phyloP scores from a whole-genome alignment of 106 monocot species.

The Allium fistulosum region DNA sequence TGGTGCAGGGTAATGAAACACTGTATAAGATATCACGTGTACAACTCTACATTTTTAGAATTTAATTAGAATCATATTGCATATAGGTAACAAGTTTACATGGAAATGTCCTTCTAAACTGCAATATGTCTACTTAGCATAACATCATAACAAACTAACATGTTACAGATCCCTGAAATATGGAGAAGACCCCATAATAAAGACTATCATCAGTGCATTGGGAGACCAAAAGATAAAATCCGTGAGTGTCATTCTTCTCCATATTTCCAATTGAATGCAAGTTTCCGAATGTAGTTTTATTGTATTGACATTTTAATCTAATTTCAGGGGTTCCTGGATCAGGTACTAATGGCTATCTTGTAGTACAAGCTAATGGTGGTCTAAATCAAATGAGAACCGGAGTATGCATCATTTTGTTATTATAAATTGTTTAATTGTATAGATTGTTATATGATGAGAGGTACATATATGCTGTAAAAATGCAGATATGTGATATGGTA shows the following conservation, averaged over 20 bases:
- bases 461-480: background rate
- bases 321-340: slow-evolving; percentile 9
- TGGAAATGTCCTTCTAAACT: background rate
- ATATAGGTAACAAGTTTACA: background rate
- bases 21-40: background rate
- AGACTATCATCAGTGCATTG: slow-evolving; percentile 36
- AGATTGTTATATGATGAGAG: background rate
- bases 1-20: background rate
- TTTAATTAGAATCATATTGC: background rate
- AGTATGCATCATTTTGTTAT: slow-evolving; percentile 22
- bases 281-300: background rate
- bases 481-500: slow-evolving; percentile 33
- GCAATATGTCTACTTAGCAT: background rate
- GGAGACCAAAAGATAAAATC: slow-evolving; percentile 28
- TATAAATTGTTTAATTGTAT: background rate
- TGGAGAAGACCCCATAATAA: slow-evolving; percentile 30
- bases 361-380: slow-evolving; percentile 82
- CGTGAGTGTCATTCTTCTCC: slow-evolving; percentile 15
- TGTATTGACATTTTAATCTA: background rate
- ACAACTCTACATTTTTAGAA: background rate
- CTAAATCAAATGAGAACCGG: slow-evolving; percentile 92
- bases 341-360: slow-evolving; percentile 51
- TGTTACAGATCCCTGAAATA: slow-evolving; percentile 32
- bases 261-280: background rate
- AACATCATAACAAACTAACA: too few relatives aligned